phyloP scores from a whole-genome alignment of 2,329 filamentous ascomycete genomes.

The Spiromastix sp. region DNA sequence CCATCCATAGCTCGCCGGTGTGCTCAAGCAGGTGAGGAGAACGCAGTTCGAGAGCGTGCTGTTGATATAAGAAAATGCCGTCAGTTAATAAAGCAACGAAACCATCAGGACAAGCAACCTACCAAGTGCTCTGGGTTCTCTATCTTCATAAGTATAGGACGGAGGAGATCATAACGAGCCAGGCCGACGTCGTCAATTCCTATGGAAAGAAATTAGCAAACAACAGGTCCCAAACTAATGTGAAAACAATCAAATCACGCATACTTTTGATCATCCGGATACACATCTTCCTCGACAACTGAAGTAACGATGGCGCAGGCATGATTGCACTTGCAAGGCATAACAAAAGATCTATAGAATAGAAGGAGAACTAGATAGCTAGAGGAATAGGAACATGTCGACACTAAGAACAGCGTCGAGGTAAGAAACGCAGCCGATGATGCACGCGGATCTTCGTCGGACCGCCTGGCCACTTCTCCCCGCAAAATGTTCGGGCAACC shows the following conservation, averaged over 20 bases:
- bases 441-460: too few relatives aligned
- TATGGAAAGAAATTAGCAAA: conserved; percentile 14
- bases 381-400: conserved; percentile 1
- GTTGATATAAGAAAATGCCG: background rate
- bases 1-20: conserved; percentile 64
- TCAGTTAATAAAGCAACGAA: background rate
- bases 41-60: conserved; percentile 56
- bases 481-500: too few relatives aligned
- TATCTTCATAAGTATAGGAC: conserved; percentile 59
- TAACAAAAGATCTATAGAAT: too few relatives aligned
- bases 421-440: background rate
- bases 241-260: background rate
- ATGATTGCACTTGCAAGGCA: conserved; percentile 15
- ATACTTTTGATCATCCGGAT: conserved; percentile 28
- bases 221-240: conserved; percentile 1
- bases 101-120: conserved; percentile 16
- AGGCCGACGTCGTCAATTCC: conserved; percentile 61
- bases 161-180: conserved; percentile 56
- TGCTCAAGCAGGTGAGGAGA: conserved; percentile 66
- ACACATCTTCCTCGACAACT: conserved; percentile 26
- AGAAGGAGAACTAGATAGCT: background rate
- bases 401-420: background rate
- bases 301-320: conserved; percentile 25
- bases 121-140: conserved; percentile 65
- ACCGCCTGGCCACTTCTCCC: too few relatives aligned